Evolutionary conservation across 2,329 filamentous ascomycete genomes (phyloP), one percentile per base, ranked within the genome.

Genomic region (Penicillium sp.): DNA sequence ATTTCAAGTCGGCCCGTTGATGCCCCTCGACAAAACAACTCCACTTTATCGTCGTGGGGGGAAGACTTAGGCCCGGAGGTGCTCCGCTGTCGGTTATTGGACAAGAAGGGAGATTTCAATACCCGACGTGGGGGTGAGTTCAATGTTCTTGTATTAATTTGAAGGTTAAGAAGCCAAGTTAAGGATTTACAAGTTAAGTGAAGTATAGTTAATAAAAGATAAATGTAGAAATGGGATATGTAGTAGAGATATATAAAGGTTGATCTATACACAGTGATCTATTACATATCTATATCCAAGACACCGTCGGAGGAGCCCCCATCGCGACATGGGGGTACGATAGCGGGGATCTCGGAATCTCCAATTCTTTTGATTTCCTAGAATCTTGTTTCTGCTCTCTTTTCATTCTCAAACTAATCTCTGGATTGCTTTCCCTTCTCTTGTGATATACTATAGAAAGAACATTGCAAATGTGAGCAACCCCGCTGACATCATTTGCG

Each of bases 61-160:
- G 55, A 33, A 44, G n/a, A 43, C 17, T 31, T 50, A 40, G 22
- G 36, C n/a, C 36, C 66, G 64, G 65, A 64, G 52, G 54, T 60
- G 45, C 57, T 66, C 65, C 67, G 63, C 51, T 51, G 50, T 58
- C 62, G 62, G 63, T 25, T 6, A 53, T 60, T 59, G 55, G 38
- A 22, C 42, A 35, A 51, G 47, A 42, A 3, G 3, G 19, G 31
- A 3, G 14, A 36, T 35, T 44, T 61, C 58, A 63, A 60, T 64
- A 59, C 51, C 63, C 62, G 63, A 60, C 41, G 31, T 49, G 50
- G 50, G n/a, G 30, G 57, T 22, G 12, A 8, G 2, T 5, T 35
- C 26, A 28, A 28, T 28, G 12, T 36, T 17, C 40, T 41, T 26
- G 30, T 25, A 33, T 49, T 25, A 30, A 6, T 19, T 38, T 12